Evolutionary conservation across 192 early-diverging fungal genomes (phyloP), one percentile per base, ranked within the genome.

Genomic region (Chytriomyces hyalinus): DNA sequence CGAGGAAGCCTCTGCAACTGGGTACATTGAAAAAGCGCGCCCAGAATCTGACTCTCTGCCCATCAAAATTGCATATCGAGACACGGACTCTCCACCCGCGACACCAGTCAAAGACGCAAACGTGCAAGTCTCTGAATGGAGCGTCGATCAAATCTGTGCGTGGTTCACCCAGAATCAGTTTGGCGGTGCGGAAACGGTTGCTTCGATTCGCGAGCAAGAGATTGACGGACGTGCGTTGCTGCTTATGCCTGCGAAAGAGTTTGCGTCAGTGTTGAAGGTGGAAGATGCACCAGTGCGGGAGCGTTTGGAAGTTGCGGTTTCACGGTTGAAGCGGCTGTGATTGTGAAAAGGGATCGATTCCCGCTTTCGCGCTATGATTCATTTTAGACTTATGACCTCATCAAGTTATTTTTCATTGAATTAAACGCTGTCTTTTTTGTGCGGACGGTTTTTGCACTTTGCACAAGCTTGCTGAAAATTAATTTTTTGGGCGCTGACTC

Each of bases 171-270:
- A 22, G 8, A 15, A 64, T 3, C n/a, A 28, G n/a, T 11, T 64
- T 10, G 62, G 62, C n/a, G 26, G n/a, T 10, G n/a, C 62, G n/a
- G 62, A 64, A 28, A 64, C 62, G 62, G 26, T 64, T 24, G 62
- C 62, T 15, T 24, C 26, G 10, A 26, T 64, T 15, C 62, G 62
- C 49, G 45, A 48, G 44, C 66, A 67, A 48, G 66, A 67, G 66
- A 47, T 43, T 48, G 28, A 67, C 66, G 66, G 66, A 24, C 66
- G 45, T 4, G 66, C 47, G 13, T 67, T 67, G 44, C 26, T 67
- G 9, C 66, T 67, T 13, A 9, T 67, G 68, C 13, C 53, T n/a
- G 0, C 13, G 3, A 13, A 57, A 20, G 53, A 57, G 13, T 13
- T 57, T 13, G 53, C 20, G 53, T n/a, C 53, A n/a, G 53, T 57